Percentiles rank a stretch among this genome's conserved stretches.
These are phyloP conservation scores for Aphelidium insulamus DNA, from an alignment of 371 early-diverging fungal genomes.

Conservation along the genomic window DNA sequence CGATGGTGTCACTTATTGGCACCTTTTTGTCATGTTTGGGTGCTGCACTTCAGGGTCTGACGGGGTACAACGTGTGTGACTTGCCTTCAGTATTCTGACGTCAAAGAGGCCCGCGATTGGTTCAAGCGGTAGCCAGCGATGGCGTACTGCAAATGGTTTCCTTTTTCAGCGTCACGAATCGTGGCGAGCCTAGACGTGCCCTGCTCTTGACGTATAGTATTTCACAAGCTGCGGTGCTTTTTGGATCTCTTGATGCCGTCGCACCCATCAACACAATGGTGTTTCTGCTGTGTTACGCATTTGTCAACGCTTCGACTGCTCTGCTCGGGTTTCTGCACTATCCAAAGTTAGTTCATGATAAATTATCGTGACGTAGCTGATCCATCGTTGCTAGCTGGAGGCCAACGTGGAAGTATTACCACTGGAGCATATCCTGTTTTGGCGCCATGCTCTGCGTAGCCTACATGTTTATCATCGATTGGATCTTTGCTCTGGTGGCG, in stretches of 20 bases:
- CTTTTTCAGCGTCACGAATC: conserved; percentile 1
- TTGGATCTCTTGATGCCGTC: conserved; percentile 6
- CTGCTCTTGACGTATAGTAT: conserved; percentile 5
- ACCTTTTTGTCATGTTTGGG: conserved; percentile 4
- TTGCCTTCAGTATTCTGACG: not conserved
- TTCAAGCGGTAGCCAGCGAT: conserved; percentile 9
- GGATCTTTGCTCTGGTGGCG: conserved; percentile 3
- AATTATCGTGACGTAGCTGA: too few species aligned
- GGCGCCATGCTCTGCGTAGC: conserved; percentile 6
- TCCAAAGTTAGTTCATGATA: too few species aligned
- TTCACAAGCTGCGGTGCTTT: conserved; percentile 4
- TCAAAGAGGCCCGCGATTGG: conserved; percentile 3
- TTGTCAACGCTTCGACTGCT: conserved; percentile 7
- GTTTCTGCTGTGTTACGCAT: conserved; percentile 7
- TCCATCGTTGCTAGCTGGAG: conserved; percentile 12
- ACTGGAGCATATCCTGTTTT: conserved; percentile 7
- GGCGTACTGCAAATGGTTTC: conserved; percentile 4
- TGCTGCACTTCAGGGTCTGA: conserved; percentile 6
- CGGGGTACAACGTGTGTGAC: too few species aligned
- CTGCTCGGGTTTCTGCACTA: conserved; percentile 6
- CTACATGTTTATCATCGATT: conserved; percentile 9
- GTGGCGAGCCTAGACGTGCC: conserved; percentile 2
- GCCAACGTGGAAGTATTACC: conserved; percentile 10
- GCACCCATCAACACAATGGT: conserved; percentile 5
- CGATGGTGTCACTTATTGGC: conserved; percentile 4